Conservation (phyloP, 2,329 filamentous ascomycete genomes). For the Neophaeococcomyces mojaviensis region DNA sequence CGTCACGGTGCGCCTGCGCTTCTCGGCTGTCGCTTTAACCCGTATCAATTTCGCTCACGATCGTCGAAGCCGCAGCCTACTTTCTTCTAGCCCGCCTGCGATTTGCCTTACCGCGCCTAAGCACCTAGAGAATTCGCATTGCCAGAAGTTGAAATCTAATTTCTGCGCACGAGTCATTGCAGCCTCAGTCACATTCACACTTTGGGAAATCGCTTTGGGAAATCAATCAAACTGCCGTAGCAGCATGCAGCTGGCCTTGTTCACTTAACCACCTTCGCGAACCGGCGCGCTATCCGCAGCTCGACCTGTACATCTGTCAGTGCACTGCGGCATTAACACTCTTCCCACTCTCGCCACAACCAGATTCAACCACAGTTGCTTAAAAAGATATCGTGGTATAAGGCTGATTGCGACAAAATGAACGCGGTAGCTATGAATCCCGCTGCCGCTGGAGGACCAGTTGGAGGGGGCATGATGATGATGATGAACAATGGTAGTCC, state of each 20-base stretch:
- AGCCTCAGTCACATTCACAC: background rate
- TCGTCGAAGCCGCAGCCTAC: slow-evolving; percentile 5
- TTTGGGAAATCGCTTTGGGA: background rate
- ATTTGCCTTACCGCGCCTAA: slow-evolving; percentile 7
- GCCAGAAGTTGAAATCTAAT: too few species aligned
- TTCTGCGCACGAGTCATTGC: too few species aligned
- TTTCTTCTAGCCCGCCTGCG: slow-evolving; percentile 5
- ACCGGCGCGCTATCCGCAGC: slow-evolving; percentile 5
- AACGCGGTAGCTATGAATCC: slow-evolving; percentile 52
- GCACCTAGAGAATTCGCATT: background rate
- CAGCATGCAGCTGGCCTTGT: slow-evolving; percentile 9
- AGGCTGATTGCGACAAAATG: slow-evolving; percentile 31
- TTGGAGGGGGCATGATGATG: slow-evolving; percentile 45
- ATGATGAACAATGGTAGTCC: slow-evolving; percentile 47
- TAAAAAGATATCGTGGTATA: background rate
- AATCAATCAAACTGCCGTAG: background rate
- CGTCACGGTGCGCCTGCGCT: slow-evolving; percentile 1
- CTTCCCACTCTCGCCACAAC: background rate
- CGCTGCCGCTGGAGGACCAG: slow-evolving; percentile 44
- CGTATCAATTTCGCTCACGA: slow-evolving; percentile 5
- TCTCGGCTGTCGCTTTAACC: background rate
- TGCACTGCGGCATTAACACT: background rate
- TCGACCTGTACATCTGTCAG: background rate
- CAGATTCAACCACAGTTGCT: background rate
- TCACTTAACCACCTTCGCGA: slow-evolving; percentile 6